A percentile compares a stretch with the other conserved stretches of the same genome.
Conservation (phyloP, 331 rosid species). For the Malus hybrid region DNA sequence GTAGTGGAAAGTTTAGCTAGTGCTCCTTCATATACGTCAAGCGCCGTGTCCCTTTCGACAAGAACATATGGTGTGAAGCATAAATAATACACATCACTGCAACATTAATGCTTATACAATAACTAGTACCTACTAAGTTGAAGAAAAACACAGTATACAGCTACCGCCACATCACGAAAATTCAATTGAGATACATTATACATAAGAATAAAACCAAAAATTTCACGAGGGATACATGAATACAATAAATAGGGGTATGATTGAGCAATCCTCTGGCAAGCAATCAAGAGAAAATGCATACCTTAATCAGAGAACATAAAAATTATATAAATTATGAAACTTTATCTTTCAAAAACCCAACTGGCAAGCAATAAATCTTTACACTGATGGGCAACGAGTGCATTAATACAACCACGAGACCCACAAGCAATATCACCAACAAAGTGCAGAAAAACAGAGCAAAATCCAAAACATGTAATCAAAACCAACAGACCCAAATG, state of each 20-base stretch:
- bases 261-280: background rate
- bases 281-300: background rate
- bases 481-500: background rate
- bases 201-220: background rate
- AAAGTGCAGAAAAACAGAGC: background rate
- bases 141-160: background rate
- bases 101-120: background rate
- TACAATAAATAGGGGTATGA: background rate
- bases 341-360: background rate
- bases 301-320: background rate
- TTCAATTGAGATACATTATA: background rate
- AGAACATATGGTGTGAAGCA: background rate
- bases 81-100: background rate
- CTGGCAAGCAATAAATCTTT: background rate
- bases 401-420: conserved; percentile 3
- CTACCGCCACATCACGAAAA: background rate
- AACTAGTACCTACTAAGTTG: background rate
- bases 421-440: background rate
- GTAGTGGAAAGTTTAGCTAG: background rate
- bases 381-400: background rate
- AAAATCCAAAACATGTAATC: background rate
- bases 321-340: background rate
- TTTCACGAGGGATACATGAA: background rate
- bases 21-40: background rate
- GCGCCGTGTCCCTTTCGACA: background rate